Conservation (phyloP, 495 filamentous ascomycete species). For the Penicillium mononematosum region DNA sequence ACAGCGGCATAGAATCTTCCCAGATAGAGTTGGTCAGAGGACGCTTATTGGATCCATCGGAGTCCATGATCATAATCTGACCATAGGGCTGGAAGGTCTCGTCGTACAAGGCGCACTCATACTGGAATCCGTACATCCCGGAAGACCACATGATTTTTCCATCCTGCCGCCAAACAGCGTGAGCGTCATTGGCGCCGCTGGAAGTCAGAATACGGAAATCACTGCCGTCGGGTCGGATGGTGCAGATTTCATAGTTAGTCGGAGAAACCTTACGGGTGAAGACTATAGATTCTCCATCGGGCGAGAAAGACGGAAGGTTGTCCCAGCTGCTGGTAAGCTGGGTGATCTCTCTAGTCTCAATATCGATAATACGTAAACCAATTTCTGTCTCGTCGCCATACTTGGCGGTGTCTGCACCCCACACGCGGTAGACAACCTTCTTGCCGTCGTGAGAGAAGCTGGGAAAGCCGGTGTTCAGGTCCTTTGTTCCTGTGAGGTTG, state of each 20-base stretch:
- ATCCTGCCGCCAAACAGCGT: slow-evolving; percentile 42
- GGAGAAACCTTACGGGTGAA: slow-evolving; percentile 32
- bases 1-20: slow-evolving; percentile 39
- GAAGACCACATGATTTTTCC: slow-evolving; percentile 35
- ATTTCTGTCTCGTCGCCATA: slow-evolving; percentile 20
- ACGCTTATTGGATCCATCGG: slow-evolving; percentile 32
- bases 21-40: slow-evolving; percentile 33
- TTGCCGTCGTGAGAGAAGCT: slow-evolving; percentile 31
- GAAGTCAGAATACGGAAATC: slow-evolving; percentile 34
- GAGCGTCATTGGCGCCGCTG: slow-evolving; percentile 41
- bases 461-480: slow-evolving; percentile 33
- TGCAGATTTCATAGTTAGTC: slow-evolving; percentile 40
- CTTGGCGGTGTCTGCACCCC: slow-evolving; percentile 20
- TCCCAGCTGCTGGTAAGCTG: slow-evolving; percentile 32
- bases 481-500: slow-evolving; percentile 9
- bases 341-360: slow-evolving; percentile 26
- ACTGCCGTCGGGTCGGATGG: slow-evolving; percentile 37
- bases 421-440: slow-evolving; percentile 34
- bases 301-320: slow-evolving; percentile 34
- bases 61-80: slow-evolving; percentile 36
- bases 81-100: slow-evolving; percentile 39
- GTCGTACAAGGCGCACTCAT: slow-evolving; percentile 35
- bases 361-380: slow-evolving; percentile 31
- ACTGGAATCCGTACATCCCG: slow-evolving; percentile 36
- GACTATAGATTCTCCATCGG: slow-evolving; percentile 28